Percentiles rank a stretch among this genome's conserved stretches.
Evolutionary conservation across 495 filamentous ascomycete genomes (phyloP).

Genomic region (Penicillium subrubescens): DNA sequence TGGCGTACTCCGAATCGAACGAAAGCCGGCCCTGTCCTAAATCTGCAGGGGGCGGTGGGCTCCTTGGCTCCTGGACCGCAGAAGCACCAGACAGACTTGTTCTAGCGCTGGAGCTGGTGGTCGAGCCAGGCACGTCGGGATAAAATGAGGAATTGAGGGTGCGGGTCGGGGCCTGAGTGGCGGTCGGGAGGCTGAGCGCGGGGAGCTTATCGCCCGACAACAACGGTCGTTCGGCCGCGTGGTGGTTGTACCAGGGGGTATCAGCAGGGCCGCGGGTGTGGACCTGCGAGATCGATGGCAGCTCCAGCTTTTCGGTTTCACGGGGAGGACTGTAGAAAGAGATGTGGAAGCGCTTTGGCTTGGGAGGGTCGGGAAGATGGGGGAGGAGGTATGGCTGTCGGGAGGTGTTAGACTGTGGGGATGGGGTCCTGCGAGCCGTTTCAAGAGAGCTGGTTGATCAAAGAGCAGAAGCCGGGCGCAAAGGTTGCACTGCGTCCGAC

Average conservation of each 20-base stretch:
- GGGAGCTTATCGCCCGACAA: conserved; percentile 77
- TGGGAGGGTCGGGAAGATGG: conserved; percentile 37
- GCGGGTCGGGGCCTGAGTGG: conserved; percentile 53
- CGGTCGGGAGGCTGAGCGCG: conserved; percentile 73
- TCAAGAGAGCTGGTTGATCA: background rate
- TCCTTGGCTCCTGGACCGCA: conserved; percentile 36
- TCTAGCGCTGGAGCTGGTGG: conserved; percentile 37
- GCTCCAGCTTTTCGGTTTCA: conserved; percentile 97
- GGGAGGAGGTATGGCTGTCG: background rate
- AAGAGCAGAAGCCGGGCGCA: background rate
- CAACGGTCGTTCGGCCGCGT: conserved; percentile 68
- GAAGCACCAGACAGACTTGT: conserved; percentile 44
- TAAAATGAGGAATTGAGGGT: conserved; percentile 33
- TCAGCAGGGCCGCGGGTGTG: conserved; percentile 86
- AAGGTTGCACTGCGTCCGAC: conserved; percentile 10
- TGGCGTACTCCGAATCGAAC: conserved; percentile 43
- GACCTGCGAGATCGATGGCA: conserved; percentile 89
- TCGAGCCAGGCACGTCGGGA: conserved; percentile 29
- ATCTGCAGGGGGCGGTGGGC: conserved; percentile 39
- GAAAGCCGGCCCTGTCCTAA: conserved; percentile 42
- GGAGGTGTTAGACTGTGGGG: background rate
- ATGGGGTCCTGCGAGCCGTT: background rate
- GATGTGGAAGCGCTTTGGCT: conserved; percentile 77
- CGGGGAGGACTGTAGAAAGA: conserved; percentile 16
- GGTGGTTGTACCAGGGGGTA: conserved; percentile 73